phyloP scores from a whole-genome alignment of 208 protist species.

The Leishmania aethiopica region DNA sequence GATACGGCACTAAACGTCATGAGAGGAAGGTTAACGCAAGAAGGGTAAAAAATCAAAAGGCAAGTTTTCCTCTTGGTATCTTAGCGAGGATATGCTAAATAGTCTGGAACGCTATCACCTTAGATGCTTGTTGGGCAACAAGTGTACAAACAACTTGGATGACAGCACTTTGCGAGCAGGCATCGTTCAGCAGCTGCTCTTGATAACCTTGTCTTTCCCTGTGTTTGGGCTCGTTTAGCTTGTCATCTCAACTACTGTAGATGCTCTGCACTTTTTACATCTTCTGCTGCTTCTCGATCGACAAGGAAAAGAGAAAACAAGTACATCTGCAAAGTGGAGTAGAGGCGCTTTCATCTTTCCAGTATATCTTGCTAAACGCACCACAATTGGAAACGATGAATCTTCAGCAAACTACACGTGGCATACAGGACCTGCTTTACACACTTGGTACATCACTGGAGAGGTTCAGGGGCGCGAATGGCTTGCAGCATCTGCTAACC shows the following conservation, averaged over 20 bases:
- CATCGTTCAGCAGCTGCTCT: neutral
- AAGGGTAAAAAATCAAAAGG: neutral
- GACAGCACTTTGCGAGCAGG: neutral
- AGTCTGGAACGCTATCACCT: too few species aligned
- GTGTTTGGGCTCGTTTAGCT: neutral
- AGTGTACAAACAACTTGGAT: neutral
- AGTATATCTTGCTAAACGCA: neutral
- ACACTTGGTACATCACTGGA: slow-evolving; percentile 43
- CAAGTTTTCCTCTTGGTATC: neutral
- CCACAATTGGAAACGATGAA: slow-evolving; percentile 9
- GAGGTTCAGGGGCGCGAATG: slow-evolving; percentile 45
- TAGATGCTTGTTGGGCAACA: too few species aligned
- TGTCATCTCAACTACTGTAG: neutral
- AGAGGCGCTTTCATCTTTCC: neutral
- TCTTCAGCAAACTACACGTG: slow-evolving; percentile 27
- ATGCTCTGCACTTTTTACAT: neutral
- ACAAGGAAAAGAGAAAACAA: neutral
- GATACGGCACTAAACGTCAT: slow-evolving; percentile 12
- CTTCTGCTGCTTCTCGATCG: neutral
- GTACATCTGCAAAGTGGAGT: neutral
- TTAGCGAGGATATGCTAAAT: neutral
- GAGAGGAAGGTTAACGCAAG: neutral
- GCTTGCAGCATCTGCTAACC: slow-evolving; percentile 38
- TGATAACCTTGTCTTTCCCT: neutral
- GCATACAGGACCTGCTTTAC: slow-evolving; percentile 50